Evolutionary conservation across 495 filamentous ascomycete species (phyloP), one percentile per base, ranked within the genome.

Genomic region (Neurospora sublineolata): DNA sequence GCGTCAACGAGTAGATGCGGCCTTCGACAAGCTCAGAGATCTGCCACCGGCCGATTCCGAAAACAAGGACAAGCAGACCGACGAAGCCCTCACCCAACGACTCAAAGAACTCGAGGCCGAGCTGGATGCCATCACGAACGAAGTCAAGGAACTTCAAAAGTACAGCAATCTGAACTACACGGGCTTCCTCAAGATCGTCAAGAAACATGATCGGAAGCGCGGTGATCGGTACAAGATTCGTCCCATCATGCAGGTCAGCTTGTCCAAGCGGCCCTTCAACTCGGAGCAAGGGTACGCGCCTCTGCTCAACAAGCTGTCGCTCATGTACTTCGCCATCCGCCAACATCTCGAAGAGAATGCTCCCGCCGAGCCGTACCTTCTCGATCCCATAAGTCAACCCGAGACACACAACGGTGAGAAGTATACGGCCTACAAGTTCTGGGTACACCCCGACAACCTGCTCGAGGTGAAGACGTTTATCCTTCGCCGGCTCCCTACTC

Each of bases 151-250:
- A 81, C 84, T 99, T 72, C 93, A 97, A 79, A 97, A 94, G 78
- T 99, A 94, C 81, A 95, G 92, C 78, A 92, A 91, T 33, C 90
- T 97, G 81, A 99, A 99, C 80, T 99, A 97, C 80, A 97, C 96
- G 11, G 96, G 94, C 38, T 97, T 98, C 79, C 86, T 97, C 75
- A 99, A 99, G 84, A 96, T 97, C 36, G 93, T 91, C 33, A 99
- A 99, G 87, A 99, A 99, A 80, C 95, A 99, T 82, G 95, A 99
- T 78, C 90, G 95, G 67, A 94, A 92, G 80, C 89, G 93, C 67
- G 94, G 88, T 80, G 77, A 86, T 74, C 83, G 79, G 52, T 97
- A 97, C 81, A 93, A 90, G 76, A 92, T 99, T 69, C 89, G 92
- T 71, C 93, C 95, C 27, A 87, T 98, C 82, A 86, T 97, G 77